phyloP scores from a whole-genome alignment of 352 stramenopile genomes.

The Plasmopara viticola region DNA sequence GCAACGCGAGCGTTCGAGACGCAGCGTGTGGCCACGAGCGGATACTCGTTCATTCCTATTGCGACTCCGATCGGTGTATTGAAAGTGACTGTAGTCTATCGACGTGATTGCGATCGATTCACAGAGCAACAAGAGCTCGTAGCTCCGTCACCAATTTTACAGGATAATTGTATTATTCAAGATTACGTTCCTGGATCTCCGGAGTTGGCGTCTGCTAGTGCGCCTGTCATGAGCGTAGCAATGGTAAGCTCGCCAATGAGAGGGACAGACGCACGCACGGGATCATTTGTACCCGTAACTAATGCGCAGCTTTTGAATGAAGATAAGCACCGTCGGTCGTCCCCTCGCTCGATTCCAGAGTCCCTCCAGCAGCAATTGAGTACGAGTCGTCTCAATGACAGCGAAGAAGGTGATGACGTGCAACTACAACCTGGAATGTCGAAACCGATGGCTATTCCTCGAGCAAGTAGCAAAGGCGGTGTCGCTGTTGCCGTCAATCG shows the following conservation, averaged over 20 bases:
- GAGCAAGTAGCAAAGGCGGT: constrained; percentile 31
- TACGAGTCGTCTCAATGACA: constrained; percentile 10
- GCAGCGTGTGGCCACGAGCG: constrained; percentile 37
- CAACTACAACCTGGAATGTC: constrained; percentile 43
- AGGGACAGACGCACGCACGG: constrained; percentile 16
- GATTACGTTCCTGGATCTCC: constrained; percentile 77
- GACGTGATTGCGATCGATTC: constrained; percentile 47
- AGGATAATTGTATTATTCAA: constrained; percentile 80
- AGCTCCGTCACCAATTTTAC: constrained; percentile 42
- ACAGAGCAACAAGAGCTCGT: constrained; percentile 30
- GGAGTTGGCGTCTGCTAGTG: constrained; percentile 27
- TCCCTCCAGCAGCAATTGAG: constrained; percentile 19
- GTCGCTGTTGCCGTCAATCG: constrained; percentile 24
- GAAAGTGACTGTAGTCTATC: constrained; percentile 62
- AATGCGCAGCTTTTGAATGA: constrained; percentile 22
- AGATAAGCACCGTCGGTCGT: constrained; percentile 32
- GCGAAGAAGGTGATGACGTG: constrained; percentile 9
- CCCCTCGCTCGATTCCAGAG: constrained; percentile 28
- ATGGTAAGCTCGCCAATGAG: constrained; percentile 16
- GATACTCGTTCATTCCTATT: constrained; percentile 76
- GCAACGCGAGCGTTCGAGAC: constrained; percentile 28
- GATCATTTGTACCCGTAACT: constrained; percentile 37
- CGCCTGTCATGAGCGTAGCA: constrained; percentile 9
- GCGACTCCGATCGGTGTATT: constrained; percentile 68
- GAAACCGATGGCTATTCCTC: constrained; percentile 77